Base-by-base conservation (phyloP, 148 eudicot genomes). In the Rhododendron mucronatum region DNA sequence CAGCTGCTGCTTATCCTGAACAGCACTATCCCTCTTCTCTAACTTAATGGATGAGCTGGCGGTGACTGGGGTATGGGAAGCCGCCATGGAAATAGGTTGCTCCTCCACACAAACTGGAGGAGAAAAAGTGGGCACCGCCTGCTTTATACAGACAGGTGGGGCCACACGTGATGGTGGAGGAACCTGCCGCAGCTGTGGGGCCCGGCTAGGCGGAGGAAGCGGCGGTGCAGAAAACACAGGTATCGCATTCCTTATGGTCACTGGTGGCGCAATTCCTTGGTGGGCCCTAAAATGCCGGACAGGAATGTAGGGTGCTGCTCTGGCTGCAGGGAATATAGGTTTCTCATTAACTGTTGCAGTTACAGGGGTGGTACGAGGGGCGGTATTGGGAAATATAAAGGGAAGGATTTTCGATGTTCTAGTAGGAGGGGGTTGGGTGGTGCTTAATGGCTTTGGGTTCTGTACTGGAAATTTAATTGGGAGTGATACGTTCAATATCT, bases 181-280 rank as follows among this genome's bases (percentile, higher is more conserved):
- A 18, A 18, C 28, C 80, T 86, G 69, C 85, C 76, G 86, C 39
- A 87, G 74, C 75, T 81, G 87, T 35, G 85, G 80, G 7, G 91
- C 59, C 69, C 82, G 92, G 63, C 85, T 61, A 26, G 91, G 90
- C 37, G 89, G 86, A 37, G 90, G 91, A 67, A 84, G 85, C 39
- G 92, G 90, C 59, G 94, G 94, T 78, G 95, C 91, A 88, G 96
- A 90, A 88, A 89, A 94, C 61, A 89, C 93, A 73, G 95, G 96
- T 67, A 93, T 87, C n/a, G 89, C 91, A 82, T 86, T 92, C 51
- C 96, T 86, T 61, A 94, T 87, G 8, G 95, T 93, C 80, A 94
- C 96, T 2, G 92, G 94, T 4, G 93, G 96, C 12, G 96, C 95
- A 55, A 92, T 83, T 33, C 93, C 92, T 82, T 86, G 91, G 86